Base-by-base conservation (phyloP, 2,329 filamentous ascomycete species). In the Mycogone perniciosa region DNA sequence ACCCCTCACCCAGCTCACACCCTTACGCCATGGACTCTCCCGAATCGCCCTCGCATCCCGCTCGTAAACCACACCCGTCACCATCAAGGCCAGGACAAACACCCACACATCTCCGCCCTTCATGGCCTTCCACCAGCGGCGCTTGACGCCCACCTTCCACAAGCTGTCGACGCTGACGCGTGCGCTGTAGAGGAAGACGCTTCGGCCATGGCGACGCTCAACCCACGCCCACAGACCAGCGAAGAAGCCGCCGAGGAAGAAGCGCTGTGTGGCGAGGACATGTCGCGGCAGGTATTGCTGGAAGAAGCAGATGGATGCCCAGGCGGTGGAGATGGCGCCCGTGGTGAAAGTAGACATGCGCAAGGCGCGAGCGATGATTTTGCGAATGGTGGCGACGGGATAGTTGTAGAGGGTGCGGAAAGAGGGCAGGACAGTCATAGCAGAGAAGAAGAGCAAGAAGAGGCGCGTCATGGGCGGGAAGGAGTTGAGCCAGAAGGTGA, bases 71-170 rank as follows among this genome's bases (percentile, higher is more conserved):
- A 81, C 80, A 50, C 90, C 89, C 13, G 91, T 82, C 13, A 91
- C 68, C 60, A 88, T 88, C 69, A 96, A 75, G 44, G 89, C 87
- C 13, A 82, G 68, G 11, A 92, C 86, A 62, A 97, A 91, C 4
- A 97, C 72, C 72, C 86, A 80, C 5, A 96, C 81, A 68, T 97
- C 92, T 0, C 90, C 90, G 35, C 88, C 87, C 60, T 79, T 81
- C 65, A 93, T 77, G 8, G 88, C 88, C 57, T 79, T 82, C 89
- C 92, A 96, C 82, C 89, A 89, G 1, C 89, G 80, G 33, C 85
- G 76, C 81, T 97, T 97, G 50, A 87, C 81, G n/a, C 91, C 90
- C 0, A 95, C 89, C 73, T 95, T 95, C 89, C 90, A 97, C 42
- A 90, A 68, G 35, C 82, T 88, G 65, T 95, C 88, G 31, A 96